Conservation (phyloP, 352 stramenopile species). For the Globisporangium nunn region DNA sequence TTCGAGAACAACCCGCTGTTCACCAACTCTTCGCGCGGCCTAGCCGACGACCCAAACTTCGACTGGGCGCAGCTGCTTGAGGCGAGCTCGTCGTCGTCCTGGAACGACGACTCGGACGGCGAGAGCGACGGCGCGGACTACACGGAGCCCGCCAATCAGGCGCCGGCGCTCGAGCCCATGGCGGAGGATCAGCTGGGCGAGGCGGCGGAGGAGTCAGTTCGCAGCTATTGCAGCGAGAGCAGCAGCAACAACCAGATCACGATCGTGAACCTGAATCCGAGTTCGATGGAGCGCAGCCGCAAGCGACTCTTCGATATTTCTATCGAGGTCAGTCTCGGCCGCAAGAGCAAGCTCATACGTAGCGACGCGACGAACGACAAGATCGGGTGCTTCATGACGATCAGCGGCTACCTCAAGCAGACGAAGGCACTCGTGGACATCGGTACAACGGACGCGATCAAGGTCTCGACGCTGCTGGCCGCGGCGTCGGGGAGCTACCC, state of each 20-base stretch:
- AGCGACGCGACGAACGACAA: slow-evolving; percentile 38
- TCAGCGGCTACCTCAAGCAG: slow-evolving; percentile 38
- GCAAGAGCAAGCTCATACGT: slow-evolving; percentile 40
- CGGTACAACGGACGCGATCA: slow-evolving; percentile 51
- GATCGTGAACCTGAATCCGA: slow-evolving; percentile 15
- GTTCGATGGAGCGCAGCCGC: slow-evolving; percentile 3
- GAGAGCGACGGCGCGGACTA: slow-evolving; percentile 11
- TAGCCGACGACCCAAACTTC: slow-evolving; percentile 14
- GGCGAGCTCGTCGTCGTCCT: slow-evolving; percentile 18
- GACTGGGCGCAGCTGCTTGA: slow-evolving; percentile 14
- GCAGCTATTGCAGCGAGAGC: slow-evolving; percentile 6
- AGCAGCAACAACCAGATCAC: slow-evolving; percentile 13
- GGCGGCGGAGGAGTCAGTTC: neutral
- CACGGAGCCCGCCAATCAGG: slow-evolving; percentile 2
- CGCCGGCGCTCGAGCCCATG: slow-evolving; percentile 13
- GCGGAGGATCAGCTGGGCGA: slow-evolving; percentile 8
- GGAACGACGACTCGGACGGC: slow-evolving; percentile 20
- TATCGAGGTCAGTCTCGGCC: slow-evolving; percentile 47
- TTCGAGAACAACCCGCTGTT: slow-evolving; percentile 17
- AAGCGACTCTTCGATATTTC: slow-evolving; percentile 36
- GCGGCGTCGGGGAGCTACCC: slow-evolving; percentile 15
- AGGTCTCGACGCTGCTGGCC: slow-evolving; percentile 37
- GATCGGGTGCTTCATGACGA: slow-evolving; percentile 38
- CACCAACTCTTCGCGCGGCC: slow-evolving; percentile 9
- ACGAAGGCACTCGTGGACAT: slow-evolving; percentile 46